Conservation (phyloP, 1,284 basidiomycete species). For the Wolfiporia cocos region DNA sequence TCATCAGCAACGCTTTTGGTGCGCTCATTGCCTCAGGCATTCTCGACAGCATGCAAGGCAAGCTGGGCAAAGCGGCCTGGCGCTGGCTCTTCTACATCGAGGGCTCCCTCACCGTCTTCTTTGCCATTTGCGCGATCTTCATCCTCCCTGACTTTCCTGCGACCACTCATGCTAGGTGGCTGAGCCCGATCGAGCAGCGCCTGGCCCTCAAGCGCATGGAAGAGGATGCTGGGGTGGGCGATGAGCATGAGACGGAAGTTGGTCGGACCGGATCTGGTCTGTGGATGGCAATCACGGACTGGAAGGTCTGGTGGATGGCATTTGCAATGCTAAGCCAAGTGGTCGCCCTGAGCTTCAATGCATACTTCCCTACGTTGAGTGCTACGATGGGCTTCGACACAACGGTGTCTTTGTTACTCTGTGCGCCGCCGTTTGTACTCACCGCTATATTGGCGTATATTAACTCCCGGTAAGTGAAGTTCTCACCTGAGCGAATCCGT, state of each 20-base stretch:
- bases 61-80: conserved; percentile 72
- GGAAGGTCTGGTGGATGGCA: conserved; percentile 73
- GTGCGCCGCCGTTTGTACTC: conserved; percentile 75
- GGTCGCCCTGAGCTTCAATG: conserved; percentile 67
- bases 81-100: conserved; percentile 78
- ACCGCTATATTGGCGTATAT: conserved; percentile 49
- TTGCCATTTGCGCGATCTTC: conserved; percentile 56
- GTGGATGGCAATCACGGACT: conserved; percentile 55
- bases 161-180: conserved; percentile 43
- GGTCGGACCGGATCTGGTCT: conserved; percentile 40
- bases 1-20: conserved; percentile 83
- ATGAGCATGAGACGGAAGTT: conserved; percentile 31
- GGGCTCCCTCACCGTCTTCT: conserved; percentile 58
- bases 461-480: conserved; percentile 37
- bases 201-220: conserved; percentile 68
- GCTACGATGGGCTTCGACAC: conserved; percentile 64
- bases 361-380: conserved; percentile 65
- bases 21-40: conserved; percentile 75
- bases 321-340: conserved; percentile 47
- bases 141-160: conserved; percentile 77
- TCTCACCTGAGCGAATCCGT: too few relatives aligned
- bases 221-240: conserved; percentile 58
- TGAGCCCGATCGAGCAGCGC: conserved; percentile 54
- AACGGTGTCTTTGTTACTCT: conserved; percentile 65
- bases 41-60: conserved; percentile 63